Conservation (phyloP, 208 protist species). For the Trichomonas vaginalis region DNA sequence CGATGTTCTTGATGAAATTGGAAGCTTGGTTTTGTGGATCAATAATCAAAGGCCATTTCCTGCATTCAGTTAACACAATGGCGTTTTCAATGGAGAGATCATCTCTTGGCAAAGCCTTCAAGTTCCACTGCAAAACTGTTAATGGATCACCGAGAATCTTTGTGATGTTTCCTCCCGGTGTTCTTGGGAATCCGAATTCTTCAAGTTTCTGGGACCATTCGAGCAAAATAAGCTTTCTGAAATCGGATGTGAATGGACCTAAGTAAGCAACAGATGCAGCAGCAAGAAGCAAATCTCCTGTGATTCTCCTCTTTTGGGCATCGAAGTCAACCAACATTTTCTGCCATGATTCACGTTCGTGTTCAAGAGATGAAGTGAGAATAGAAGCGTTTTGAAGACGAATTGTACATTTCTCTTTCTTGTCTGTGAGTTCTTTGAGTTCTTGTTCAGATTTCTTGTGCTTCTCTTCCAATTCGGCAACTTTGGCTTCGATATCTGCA, state of each 20-base stretch:
- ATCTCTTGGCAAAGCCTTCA: slow-evolving; percentile 78
- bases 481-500: slow-evolving; percentile 48
- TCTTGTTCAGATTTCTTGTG: neutral
- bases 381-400: slow-evolving; percentile 68
- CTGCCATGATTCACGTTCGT: neutral
- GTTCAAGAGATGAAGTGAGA: slow-evolving; percentile 55
- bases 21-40: slow-evolving; percentile 44
- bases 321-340: neutral
- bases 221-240: slow-evolving; percentile 59
- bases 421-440: neutral
- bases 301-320: slow-evolving; percentile 51
- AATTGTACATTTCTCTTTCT: slow-evolving; percentile 13
- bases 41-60: slow-evolving; percentile 44
- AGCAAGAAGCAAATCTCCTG: slow-evolving; percentile 72
- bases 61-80: slow-evolving; percentile 41
- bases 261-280: slow-evolving; percentile 75
- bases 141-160: slow-evolving; percentile 69
- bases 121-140: slow-evolving; percentile 79
- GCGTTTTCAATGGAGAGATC: slow-evolving; percentile 79
- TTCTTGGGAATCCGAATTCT: slow-evolving; percentile 23
- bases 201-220: slow-evolving; percentile 52
- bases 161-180: slow-evolving; percentile 45
- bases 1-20: slow-evolving; percentile 32
- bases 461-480: slow-evolving; percentile 39
- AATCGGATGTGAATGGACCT: slow-evolving; percentile 70